Evolutionary conservation across 306 rosid genomes (phyloP), one percentile per base, ranked within the genome.

Genomic region (Glycyrrhiza uralensis): DNA sequence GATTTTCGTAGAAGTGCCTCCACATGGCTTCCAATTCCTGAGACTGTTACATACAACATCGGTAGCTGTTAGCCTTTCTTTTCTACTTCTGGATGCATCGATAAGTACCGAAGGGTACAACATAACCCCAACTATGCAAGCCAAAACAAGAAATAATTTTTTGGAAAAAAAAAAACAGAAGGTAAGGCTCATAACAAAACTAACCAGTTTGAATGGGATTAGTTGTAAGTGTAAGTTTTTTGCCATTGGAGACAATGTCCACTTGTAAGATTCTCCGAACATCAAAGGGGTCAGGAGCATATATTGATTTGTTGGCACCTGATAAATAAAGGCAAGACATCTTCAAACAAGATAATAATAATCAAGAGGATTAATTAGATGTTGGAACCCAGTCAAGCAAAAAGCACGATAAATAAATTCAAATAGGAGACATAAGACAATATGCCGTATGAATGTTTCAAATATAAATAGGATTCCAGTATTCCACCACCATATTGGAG

Each of bases 271-370:
- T 80, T 80, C 98, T 84, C 51, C 97, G 97, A 57, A 91, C 94
- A 80, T 93, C 98, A 44, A 81, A 80, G n/a, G 98, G 98, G 38
- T 93, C 98, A 4, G 96, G 96, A 59, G 98, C 92, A 73, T 93
- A 93, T 32, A 72, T 56, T 44, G 87, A 78, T 75, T 82, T 86
- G 67, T 44, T 57, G 69, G 94, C 96, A 77, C 98, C 96, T 93
- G 85, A 80, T 65, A 79, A 58, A 29, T 51, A 47, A 45, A 65
- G 75, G 79, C 14, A 71, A 50, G 54, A 57, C 50, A 52, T 59
- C 71, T 51, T 68, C 74, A 81, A 77, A 62, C 67, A 76, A 2
- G 20, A 41, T 9, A 50, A 49, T 30, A 67, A 77, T 61, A 18
- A 17, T 66, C 15, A 28, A 17, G 15, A 63, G 7, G 61, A 73